Evolutionary conservation across 306 rosid genomes (phyloP), one percentile per base, ranked within the genome.

Genomic region (Luffa acutangula): DNA sequence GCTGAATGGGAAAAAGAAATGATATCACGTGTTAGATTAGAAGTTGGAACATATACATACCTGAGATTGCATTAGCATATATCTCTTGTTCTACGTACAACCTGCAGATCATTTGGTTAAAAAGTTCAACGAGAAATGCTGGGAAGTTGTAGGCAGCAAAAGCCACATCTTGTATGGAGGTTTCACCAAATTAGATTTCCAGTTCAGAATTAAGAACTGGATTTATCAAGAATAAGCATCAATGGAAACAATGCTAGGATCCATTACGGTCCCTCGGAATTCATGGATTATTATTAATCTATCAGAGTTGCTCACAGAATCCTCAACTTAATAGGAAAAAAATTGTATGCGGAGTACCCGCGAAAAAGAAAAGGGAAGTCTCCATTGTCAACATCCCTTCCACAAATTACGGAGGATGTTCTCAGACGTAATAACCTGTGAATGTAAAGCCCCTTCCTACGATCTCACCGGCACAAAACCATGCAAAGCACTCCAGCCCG

Each of bases 241-340:
- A 46, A 31, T 46, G 7, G 7, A 48, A 72, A 73, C 45, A 73
- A 73, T 8, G 5, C 60, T 25, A 31, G 56, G 36, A 33, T 88
- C 70, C 85, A 77, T 82, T 84, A 78, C 76, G 43, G 82, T 80
- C 59, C 82, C 88, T 88, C 86, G 85, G 62, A 86, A 81, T 85
- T 80, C 88, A 86, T 84, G 93, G 88, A 87, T 89, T 93, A 87
- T 93, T 93, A 87, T 90, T 86, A 84, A 80, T 88, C 85, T 85
- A 82, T 82, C 87, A 79, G 78, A 84, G 85, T 88, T 76, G 82
- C 85, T 81, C 73, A 59, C 88, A 72, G 83, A 83, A 83, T 84
- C 81, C 83, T 82, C 89, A 84, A 85, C 86, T 85, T 82, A 84
- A 82, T 87, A 82, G 17, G 15, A 60, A 43, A 84, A 90, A 91